Evolutionary conservation across 257 asterid species (phyloP), one percentile per base, ranked within the genome.

Genomic region (Pogostemon cablin): DNA sequence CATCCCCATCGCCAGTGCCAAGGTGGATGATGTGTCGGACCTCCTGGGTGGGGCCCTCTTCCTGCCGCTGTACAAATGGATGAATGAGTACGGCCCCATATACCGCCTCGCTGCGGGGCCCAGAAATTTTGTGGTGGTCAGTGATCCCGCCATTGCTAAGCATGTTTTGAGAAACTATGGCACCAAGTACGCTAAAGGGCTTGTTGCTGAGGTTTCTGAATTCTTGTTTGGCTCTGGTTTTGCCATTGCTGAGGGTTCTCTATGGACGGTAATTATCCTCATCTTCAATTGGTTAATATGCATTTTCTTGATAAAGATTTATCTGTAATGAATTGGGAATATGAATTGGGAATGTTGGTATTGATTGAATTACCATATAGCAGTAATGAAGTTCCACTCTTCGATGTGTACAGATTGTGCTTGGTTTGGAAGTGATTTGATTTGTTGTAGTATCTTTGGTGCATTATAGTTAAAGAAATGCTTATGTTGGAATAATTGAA

Each of bases 161-260:
- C 93, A 93, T 54, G 97, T 93, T 0, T 68, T 93, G 48, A 89
- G 88, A 75, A 90, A 87, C 59, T 93, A 90, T 54, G 97, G 98
- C 3, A 83, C 88, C 0, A 93, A 83, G 76, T 93, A 93, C 76
- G 71, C 82, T 20, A 93, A 93, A 74, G 97, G 99, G 9, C 97
- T 93, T 43, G 95, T 89, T 4, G 81, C 89, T 37, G 98, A 93
- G 85, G 98, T 93, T 42, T 91, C 96, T 69, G 90, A 93, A 73
- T 93, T 93, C 81, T 77, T 93, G 88, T 93, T 93, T 76, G 99
- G 99, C 44, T 91, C 97, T 53, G 99, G 97, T 35, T 91, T 93
- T 72, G 99, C 96, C 78, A 93, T 93, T 75, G 99, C 99, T 5
- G 98, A 93, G 87, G 96, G 95, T 34, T 87, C 96, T 9, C 90